Evolutionary conservation across 352 stramenopile species (phyloP).

Genomic region (Globisporangium ultimum): DNA sequence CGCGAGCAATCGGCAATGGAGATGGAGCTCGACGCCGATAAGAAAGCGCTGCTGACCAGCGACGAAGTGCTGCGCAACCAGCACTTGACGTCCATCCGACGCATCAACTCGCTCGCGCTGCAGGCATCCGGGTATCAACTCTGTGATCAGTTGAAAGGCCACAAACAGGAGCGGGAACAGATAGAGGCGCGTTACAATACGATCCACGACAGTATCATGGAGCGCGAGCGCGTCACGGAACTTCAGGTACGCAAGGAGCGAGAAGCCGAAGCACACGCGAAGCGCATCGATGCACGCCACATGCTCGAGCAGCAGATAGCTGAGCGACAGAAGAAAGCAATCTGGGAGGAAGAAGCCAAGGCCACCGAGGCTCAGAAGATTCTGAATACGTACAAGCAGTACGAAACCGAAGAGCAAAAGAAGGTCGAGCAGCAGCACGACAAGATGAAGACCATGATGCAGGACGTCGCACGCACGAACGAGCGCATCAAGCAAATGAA

Average conservation of each 20-base stretch:
- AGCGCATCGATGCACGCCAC: slow-evolving; percentile 54
- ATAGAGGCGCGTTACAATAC: slow-evolving; percentile 57
- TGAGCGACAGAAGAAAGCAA: slow-evolving; percentile 58
- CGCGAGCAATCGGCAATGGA: slow-evolving; percentile 72
- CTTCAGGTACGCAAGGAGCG: slow-evolving; percentile 45
- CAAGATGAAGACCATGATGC: slow-evolving; percentile 35
- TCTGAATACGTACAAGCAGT: slow-evolving; percentile 78
- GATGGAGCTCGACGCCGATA: slow-evolving; percentile 64
- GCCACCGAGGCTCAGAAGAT: slow-evolving; percentile 77
- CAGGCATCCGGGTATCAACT: slow-evolving; percentile 59
- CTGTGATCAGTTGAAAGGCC: slow-evolving; percentile 52
- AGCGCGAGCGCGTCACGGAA: slow-evolving; percentile 55
- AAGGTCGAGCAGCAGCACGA: slow-evolving; percentile 53
- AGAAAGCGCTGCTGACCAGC: slow-evolving; percentile 56
- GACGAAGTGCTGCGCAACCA: slow-evolving; percentile 59
- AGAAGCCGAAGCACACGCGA: slow-evolving; percentile 33
- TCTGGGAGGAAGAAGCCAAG: slow-evolving; percentile 77
- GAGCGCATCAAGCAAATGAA: slow-evolving; percentile 69
- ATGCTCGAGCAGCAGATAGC: slow-evolving; percentile 74
- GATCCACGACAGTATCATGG: slow-evolving; percentile 75
- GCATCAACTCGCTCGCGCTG: slow-evolving; percentile 63
- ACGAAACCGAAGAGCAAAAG: slow-evolving; percentile 58
- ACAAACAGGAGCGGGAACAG: slow-evolving; percentile 37
- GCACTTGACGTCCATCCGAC: slow-evolving; percentile 59
- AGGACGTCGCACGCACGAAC: slow-evolving; percentile 61